phyloP scores from a whole-genome alignment of 495 filamentous ascomycete genomes.

The Evernia prunastri region DNA sequence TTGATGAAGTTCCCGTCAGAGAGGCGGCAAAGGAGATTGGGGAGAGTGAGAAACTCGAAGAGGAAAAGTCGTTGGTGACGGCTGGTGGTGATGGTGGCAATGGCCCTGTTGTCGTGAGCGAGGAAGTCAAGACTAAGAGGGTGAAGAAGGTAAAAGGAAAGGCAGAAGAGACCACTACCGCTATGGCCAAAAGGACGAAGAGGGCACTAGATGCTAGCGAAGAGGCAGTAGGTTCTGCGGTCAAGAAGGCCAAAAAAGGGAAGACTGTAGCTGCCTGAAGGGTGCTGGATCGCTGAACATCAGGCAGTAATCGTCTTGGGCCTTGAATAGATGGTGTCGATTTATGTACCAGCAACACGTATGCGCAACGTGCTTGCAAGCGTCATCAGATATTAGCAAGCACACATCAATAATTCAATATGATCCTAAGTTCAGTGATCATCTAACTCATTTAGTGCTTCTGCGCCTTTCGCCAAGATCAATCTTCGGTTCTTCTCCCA shows the following conservation, averaged over 20 bases:
- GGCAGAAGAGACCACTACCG: slow-evolving; percentile 29
- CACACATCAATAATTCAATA: not conserved
- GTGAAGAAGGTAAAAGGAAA: slow-evolving; percentile 35
- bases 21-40: slow-evolving; percentile 23
- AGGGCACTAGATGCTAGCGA: slow-evolving; percentile 5
- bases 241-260: slow-evolving; percentile 32
- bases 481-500: slow-evolving; percentile 66
- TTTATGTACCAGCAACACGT: not conserved
- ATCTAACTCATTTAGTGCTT: slow-evolving; percentile 16
- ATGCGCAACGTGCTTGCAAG: not conserved
- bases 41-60: slow-evolving; percentile 18
- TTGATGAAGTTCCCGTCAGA: slow-evolving; percentile 50
- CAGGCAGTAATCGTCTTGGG: not conserved
- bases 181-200: slow-evolving; percentile 28
- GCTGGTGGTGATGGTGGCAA: slow-evolving; percentile 32
- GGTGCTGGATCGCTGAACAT: not conserved
- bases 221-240: slow-evolving; percentile 8
- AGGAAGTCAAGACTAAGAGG: slow-evolving; percentile 23
- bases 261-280: slow-evolving; percentile 34
- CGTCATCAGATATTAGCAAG: not conserved
- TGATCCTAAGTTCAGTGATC: not conserved
- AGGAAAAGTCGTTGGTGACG: slow-evolving; percentile 28
- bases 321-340: not conserved
- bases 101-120: slow-evolving; percentile 20
- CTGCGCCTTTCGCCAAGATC: slow-evolving; percentile 16